Evolutionary conservation across 805 yeast genomes (phyloP), one percentile per base, ranked within the genome.

Genomic region (Komagataella phaffii): DNA sequence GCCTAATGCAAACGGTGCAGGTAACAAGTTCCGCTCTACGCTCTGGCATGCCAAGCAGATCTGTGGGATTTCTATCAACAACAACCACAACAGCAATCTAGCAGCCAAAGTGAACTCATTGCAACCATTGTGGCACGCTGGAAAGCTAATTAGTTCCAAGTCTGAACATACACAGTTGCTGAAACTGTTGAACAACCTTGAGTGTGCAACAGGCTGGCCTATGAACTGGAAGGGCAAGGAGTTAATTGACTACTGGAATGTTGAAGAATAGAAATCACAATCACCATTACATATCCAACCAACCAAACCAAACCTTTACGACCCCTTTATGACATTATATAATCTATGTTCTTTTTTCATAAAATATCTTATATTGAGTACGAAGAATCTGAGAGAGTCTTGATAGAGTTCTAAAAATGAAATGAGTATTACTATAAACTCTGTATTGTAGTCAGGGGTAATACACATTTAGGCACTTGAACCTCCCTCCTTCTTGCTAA

Each of bases 21-120:
- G 17, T 44, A 50, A 40, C 30, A 44, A 21, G 23, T 23, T 17
- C 47, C 51, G 57, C 50, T 65, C 72, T 2, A 62, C 64, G 47
- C 63, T 68, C 14, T 67, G 71, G 71, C 73, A 68, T 54, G 72
- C 73, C 3, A 68, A 68, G 51, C 72, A 67, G 52, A 67, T 68
- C 8, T 58, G 67, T 49, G 69, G 68, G 23, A 66, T 67, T 40
- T 55, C 59, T 24, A 52, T 60, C 8, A 56, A 61, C 24, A 63
- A 64, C 18, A 46, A 23, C 36, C 18, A 18, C 19, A 23, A 44
- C 12, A 23, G 23, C 17, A 45, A 58, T 51, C 61, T 56, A 48
- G 64, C 62, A 3, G 58, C 61, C 40, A 55, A 55, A 48, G 59
- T 59, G n/a, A 60, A 60, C 49, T 56, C 64, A 2, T 48, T 61